These are phyloP conservation scores for Wickerhamiella alocasiicola DNA, from an alignment of 805 yeast species.

Conservation along the genomic window DNA sequence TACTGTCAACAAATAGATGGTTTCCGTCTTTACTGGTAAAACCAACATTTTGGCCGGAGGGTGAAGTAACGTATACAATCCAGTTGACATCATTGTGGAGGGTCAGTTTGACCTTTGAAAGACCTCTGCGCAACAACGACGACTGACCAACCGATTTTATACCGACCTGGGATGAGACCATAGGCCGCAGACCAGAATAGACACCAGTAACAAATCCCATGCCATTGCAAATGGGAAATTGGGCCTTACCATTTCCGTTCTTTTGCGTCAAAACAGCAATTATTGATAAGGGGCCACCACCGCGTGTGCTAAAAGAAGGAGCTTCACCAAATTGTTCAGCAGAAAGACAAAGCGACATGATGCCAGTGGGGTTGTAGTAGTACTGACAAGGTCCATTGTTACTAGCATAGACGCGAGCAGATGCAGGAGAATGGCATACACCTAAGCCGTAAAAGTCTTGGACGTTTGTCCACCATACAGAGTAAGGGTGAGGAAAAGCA, in stretches of 20 bases:
- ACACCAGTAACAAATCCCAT: conserved; percentile 67
- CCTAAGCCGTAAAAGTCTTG: conserved; percentile 44
- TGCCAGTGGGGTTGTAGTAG: conserved; percentile 44
- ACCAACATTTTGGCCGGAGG: conserved; percentile 29
- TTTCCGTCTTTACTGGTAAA: conserved; percentile 27
- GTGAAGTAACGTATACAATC: conserved; percentile 36
- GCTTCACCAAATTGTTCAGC: conserved; percentile 39
- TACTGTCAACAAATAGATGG: conserved; percentile 39
- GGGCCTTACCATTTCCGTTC: conserved; percentile 25
- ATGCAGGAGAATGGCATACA: conserved; percentile 41
- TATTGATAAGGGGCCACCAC: conserved; percentile 22
- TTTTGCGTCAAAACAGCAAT: conserved; percentile 15
- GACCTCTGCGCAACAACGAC: conserved; percentile 21
- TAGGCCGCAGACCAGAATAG: conserved; percentile 38
- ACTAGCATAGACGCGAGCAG: conserved; percentile 35
- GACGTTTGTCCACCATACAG: conserved; percentile 42
- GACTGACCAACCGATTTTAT: conserved; percentile 30
- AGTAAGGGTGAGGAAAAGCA: conserved; percentile 58
- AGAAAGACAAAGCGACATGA: conserved; percentile 44
- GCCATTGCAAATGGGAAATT: conserved; percentile 64
- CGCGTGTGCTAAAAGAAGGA: conserved; percentile 35
- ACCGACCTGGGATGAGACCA: conserved; percentile 37
- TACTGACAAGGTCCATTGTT: conserved; percentile 31
- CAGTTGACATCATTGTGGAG: conserved; percentile 34
- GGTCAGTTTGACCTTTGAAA: conserved; percentile 30